Evolutionary conservation across 2,329 filamentous ascomycete genomes (phyloP).

Genomic region (Penicillium psychrosexuale): DNA sequence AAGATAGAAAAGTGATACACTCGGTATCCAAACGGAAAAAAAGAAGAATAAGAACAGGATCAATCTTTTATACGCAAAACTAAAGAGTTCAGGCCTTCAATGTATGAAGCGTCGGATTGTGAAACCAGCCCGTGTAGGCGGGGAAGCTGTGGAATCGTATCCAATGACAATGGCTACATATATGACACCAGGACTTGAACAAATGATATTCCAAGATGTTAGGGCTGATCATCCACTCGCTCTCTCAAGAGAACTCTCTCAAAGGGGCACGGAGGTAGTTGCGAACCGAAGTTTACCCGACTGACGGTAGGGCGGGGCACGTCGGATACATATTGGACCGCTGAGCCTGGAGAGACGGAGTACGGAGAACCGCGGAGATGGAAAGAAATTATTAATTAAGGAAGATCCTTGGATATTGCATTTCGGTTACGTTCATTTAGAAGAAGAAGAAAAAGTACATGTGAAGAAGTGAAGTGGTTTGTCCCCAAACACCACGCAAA

Average conservation of each 20-base stretch:
- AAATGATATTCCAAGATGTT: constrained; percentile 6
- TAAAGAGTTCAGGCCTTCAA: neutral
- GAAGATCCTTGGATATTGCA: neutral
- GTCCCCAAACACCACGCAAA: constrained; percentile 23
- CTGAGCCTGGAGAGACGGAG: neutral
- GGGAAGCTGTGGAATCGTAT: neutral
- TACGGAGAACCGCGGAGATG: neutral
- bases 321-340: constrained; percentile 25
- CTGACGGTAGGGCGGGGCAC: neutral
- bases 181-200: neutral
- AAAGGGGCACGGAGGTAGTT: constrained; percentile 23
- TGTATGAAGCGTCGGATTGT: neutral
- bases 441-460: constrained; percentile 11
- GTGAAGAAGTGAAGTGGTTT: constrained; percentile 12
- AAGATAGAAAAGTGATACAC: neutral
- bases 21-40: neutral
- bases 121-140: neutral
- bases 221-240: neutral
- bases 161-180: neutral
- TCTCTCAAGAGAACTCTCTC: constrained; percentile 17
- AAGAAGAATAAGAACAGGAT: neutral
- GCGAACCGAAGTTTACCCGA: constrained; percentile 31
- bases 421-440: constrained; percentile 3
- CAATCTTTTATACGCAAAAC: neutral
- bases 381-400: neutral